These are phyloP conservation scores for Aspergillus egyptiacus DNA, from an alignment of 495 filamentous ascomycete genomes.

Conservation along the genomic window DNA sequence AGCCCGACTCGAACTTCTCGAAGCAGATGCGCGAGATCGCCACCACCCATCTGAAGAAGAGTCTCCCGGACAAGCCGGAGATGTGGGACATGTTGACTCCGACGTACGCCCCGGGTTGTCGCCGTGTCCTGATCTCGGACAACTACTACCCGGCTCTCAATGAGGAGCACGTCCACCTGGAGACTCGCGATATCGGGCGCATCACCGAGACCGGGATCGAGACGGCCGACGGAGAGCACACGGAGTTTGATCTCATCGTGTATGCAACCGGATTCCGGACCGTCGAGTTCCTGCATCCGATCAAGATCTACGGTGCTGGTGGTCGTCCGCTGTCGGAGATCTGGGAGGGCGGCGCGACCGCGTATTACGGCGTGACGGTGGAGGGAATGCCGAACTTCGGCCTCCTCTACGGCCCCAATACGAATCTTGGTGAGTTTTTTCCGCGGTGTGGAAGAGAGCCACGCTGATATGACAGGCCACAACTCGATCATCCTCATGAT, in stretches of 20 bases:
- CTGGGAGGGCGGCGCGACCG: conserved; percentile 42
- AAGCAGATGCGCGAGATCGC: conserved; percentile 26
- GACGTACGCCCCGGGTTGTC: conserved; percentile 48
- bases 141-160: conserved; percentile 49
- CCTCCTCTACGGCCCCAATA: conserved; percentile 54
- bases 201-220: conserved; percentile 42
- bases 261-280: conserved; percentile 52
- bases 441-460: neutral
- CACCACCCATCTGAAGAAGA: conserved; percentile 25
- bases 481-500: conserved; percentile 57
- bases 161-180: conserved; percentile 40
- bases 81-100: conserved; percentile 46
- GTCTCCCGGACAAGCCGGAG: conserved; percentile 36
- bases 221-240: conserved; percentile 30
- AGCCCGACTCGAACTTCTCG: conserved; percentile 28
- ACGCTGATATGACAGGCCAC: conserved; percentile 27
- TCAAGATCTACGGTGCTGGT: conserved; percentile 41
- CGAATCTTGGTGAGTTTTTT: conserved; percentile 40
- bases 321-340: conserved; percentile 39
- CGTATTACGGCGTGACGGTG: conserved; percentile 45
- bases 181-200: conserved; percentile 39
- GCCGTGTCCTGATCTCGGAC: conserved; percentile 48
- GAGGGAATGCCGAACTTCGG: conserved; percentile 51
- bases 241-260: conserved; percentile 48
- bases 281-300: conserved; percentile 50